Evolutionary conservation across 192 early-diverging fungal species (phyloP), one percentile per base, ranked within the genome.

Genomic region (Dimargaris xerosporica): DNA sequence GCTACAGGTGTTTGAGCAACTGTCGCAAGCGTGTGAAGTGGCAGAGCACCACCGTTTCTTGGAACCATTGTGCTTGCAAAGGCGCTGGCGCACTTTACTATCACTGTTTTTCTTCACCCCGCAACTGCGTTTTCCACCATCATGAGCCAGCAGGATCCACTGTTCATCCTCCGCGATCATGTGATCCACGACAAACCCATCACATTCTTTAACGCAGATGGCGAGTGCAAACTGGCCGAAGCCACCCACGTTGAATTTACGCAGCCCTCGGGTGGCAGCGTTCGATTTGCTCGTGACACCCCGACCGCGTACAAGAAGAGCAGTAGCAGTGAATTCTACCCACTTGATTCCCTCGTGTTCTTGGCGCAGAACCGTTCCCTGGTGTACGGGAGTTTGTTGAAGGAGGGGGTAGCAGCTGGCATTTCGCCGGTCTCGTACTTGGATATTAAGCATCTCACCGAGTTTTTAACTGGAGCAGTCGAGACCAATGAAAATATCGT

Each of bases 401-500:
- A 31, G 11, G 54, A 56, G n/a, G 54, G 54, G 17, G 11, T 31
- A 9, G 28, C 25, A 7, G 54, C 28, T 16, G 54, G 54, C 30
- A 31, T 56, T 9, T 30, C 54, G 5, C 54, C 54, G 26, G 54
- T 56, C 9, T 30, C 54, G 15, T 29, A 29, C 28, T 9, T 56
- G 4, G 54, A 56, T 29, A 56, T 56, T 10, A 12, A 29, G 9
- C 54, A 56, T n/a, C 12, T 56, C 9, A 25, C 23, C 26, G 30
- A 56, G 15, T 56, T 30, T 31, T n/a, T 56, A 29, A 56, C 54
- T n/a, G 54, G 54, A 5, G 28, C 9, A 41, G 54, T 56, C 26
- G 54, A 56, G n/a, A 56, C 54, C 10, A 56, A 11, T 7, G 54
- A 56, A 23, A 56, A 56, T 31, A n/a, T 56, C 10, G 54, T 56